A percentile compares a stretch with the other conserved stretches of the same genome.
Conservation (phyloP, 1,139 yeast species). For the Taiozyma sp. region DNA sequence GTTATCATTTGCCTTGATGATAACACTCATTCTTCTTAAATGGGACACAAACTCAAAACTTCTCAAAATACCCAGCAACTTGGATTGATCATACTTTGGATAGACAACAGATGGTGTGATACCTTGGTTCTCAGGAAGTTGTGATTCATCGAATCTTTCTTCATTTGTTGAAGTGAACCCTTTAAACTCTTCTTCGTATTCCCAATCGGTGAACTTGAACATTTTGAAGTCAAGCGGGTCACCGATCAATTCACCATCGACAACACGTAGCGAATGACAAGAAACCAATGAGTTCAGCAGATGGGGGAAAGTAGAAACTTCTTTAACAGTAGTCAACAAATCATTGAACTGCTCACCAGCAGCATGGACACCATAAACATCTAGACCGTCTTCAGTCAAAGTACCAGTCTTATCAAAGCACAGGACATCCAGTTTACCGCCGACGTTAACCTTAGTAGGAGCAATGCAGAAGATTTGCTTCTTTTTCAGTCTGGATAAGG, state of each 20-base stretch:
- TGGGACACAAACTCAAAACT: constrained; percentile 84
- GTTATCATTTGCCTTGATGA: constrained; percentile 42
- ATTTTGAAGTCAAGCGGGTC: constrained; percentile 92
- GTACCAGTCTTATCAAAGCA: constrained; percentile 98
- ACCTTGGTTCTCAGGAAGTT: constrained; percentile 35
- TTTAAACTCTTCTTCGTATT: constrained; percentile 58
- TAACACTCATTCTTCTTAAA: constrained; percentile 87
- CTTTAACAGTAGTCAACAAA: constrained; percentile 33
- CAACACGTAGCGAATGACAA: constrained; percentile 80
- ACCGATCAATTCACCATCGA: constrained; percentile 80
- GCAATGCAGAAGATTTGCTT: constrained; percentile 81
- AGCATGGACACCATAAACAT: constrained; percentile 82
- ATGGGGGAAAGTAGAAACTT: constrained; percentile 15
- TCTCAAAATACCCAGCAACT: constrained; percentile 50
- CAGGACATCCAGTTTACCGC: constrained; percentile 86
- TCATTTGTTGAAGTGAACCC: constrained; percentile 33
- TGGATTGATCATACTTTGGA: constrained; percentile 29
- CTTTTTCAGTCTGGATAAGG: constrained; percentile 67
- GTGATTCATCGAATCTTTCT: constrained; percentile 30
- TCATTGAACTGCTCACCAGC: constrained; percentile 50
- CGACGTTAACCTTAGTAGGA: constrained; percentile 90
- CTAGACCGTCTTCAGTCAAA: constrained; percentile 92
- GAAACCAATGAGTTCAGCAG: constrained; percentile 58
- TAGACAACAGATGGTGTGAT: constrained; percentile 46
- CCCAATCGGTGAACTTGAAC: constrained; percentile 87